phyloP scores from a whole-genome alignment of 345 rosid species.

The Acer yangbiense region DNA sequence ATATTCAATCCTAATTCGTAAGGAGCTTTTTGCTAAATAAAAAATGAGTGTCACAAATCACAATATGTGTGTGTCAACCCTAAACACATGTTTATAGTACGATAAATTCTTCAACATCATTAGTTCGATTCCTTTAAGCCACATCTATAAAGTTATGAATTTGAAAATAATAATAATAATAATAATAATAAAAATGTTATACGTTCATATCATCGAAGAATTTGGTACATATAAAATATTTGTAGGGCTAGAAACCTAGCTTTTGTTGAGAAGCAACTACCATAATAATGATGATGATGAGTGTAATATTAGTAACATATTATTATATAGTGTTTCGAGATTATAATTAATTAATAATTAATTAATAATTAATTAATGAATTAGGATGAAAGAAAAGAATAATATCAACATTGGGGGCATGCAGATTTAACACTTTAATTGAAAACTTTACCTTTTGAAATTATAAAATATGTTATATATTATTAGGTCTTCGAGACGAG shows the following conservation, averaged over 20 bases:
- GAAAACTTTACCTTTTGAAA: neutral
- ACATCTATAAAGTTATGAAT: no score
- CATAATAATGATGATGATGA: no score
- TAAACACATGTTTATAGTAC: neutral
- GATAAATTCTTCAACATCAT: neutral
- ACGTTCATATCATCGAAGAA: no score
- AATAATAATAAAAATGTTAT: no score
- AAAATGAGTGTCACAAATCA: no score
- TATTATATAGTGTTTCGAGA: neutral
- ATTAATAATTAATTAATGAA: neutral
- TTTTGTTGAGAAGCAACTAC: no score
- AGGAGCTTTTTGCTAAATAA: no score
- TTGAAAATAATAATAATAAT: no score
- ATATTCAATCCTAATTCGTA: no score
- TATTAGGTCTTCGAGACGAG: neutral
- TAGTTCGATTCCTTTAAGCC: no score
- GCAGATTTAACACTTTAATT: constrained; percentile 3
- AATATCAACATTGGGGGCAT: constrained; percentile 16
- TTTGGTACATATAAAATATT: no score
- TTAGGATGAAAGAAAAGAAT: neutral
- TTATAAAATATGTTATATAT: neutral
- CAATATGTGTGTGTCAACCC: neutral
- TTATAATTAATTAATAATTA: neutral
- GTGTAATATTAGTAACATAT: neutral
- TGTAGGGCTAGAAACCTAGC: no score